Percentiles rank a stretch among this genome's conserved stretches.
phyloP scores from a whole-genome alignment of 352 stramenopile genomes.

The Globisporangium viniferum region DNA sequence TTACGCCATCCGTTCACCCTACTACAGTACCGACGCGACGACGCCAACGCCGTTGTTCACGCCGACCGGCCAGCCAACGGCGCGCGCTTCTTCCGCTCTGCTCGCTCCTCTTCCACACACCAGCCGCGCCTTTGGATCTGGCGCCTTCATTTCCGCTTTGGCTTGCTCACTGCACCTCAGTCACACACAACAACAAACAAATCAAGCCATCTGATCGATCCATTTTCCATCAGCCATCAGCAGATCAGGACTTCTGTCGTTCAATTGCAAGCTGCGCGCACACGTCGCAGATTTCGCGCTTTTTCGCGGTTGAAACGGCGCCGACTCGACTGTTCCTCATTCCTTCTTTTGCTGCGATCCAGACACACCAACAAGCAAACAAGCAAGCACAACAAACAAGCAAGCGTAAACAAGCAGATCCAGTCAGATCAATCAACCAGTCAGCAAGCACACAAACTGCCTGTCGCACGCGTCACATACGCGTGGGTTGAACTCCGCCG shows the following conservation, averaged over 20 bases:
- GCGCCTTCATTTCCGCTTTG: slow-evolving; percentile 2
- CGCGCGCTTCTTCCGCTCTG: no score
- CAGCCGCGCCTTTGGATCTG: background rate
- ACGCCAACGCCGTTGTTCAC: no score
- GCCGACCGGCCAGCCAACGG: no score
- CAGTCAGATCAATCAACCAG: background rate
- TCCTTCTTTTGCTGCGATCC: slow-evolving; percentile 8
- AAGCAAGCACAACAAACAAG: no score
- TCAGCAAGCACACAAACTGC: background rate
- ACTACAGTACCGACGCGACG: no score
- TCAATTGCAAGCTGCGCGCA: background rate
- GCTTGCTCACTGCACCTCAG: background rate
- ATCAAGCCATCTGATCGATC: background rate
- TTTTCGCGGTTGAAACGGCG: slow-evolving; percentile 2
- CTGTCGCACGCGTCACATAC: background rate
- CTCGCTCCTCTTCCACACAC: background rate
- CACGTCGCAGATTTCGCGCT: background rate
- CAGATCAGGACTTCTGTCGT: background rate
- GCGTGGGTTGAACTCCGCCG: background rate
- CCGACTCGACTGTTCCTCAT: background rate
- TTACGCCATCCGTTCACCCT: background rate
- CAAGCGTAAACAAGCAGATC: no score
- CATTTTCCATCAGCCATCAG: background rate
- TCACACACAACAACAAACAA: background rate
- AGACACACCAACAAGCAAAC: background rate